A percentile compares a stretch with the other conserved stretches of the same genome.
Conservation (phyloP, 345 rosid genomes). For the Moringa oleifera region DNA sequence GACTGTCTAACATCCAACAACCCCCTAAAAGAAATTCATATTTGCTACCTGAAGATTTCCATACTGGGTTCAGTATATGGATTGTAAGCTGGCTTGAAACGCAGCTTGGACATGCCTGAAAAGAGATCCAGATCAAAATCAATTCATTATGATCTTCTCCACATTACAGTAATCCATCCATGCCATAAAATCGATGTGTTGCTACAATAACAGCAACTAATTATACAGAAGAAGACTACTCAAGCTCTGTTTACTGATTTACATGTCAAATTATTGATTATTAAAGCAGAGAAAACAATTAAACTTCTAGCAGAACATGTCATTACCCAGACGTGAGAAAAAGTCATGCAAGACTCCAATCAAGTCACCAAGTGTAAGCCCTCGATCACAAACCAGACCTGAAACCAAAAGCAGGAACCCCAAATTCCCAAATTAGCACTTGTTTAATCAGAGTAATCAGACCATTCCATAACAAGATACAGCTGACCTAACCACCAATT, state of each 20-base stretch:
- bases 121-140: background rate
- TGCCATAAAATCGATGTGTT: background rate
- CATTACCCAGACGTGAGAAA: constrained; percentile 80
- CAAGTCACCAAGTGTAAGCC: constrained; percentile 90
- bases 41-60: constrained; percentile 81
- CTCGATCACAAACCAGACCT: constrained; percentile 90
- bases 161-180: background rate
- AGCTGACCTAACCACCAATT: background rate
- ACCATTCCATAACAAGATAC: background rate
- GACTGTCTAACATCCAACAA: background rate
- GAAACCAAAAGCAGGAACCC: constrained; percentile 17
- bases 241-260: too few species aligned
- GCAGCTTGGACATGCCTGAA: constrained; percentile 81
- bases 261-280: too few species aligned
- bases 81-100: constrained; percentile 93
- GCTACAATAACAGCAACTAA: background rate
- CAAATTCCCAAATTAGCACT: background rate
- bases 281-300: background rate
- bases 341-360: constrained; percentile 83
- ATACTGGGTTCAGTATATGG: constrained; percentile 98
- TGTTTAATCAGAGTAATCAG: too few species aligned
- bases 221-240: background rate
- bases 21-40: background rate
- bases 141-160: background rate
- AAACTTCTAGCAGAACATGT: constrained; percentile 2